Base-by-base conservation (phyloP, 2,329 filamentous ascomycete genomes). In the Fusarium liriodendri region DNA sequence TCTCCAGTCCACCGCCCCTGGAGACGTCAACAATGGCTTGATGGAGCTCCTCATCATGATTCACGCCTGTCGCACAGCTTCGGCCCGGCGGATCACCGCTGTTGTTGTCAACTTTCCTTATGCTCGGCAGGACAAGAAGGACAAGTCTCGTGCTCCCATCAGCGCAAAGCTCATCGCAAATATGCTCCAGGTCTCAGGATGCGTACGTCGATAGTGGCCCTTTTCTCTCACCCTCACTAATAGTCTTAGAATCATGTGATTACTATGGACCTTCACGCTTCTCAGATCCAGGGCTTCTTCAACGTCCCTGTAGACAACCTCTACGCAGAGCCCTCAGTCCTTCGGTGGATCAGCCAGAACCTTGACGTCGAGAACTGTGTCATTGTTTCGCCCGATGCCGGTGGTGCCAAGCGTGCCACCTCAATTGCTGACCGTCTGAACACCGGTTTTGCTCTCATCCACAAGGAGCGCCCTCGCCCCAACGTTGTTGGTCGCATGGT, bases 31-130 rank as follows among this genome's bases (percentile, higher is more conserved):
- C 85, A 96, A 98, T 83, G 95, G 95, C 59, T 89, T 99, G 69
- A 98, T 99, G 96, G 96, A 99, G 85, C 90, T 98, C 40, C 90
- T 98, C 76, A 98, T 98, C 85, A 98, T 98, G 92, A 97, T 98
- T 84, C 97, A 97, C 81, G 96, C 96, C 73, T 98, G 96, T 88
- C 85, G 86, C 50, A 89, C 87, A 35, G 87, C 87, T 38, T 87
- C 85, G 52, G 96, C 96, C 14, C 92, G 95, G 74, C 94, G 96
- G 74, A 98, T 98, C 85, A 98, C 96, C 25, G 96, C 95, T 73
- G 94, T 98, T 74, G 94, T 98, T 61, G 96, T 96, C 76, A 98
- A 97, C 85, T 98, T 98, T 85, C 95, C 95, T 32, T 98, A 98
- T 81, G 95, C 96, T 16, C 92, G 96, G 59, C 96, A 98, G 85